Evolutionary conservation across 345 rosid genomes (phyloP).

Genomic region (Brassica cretica): DNA sequence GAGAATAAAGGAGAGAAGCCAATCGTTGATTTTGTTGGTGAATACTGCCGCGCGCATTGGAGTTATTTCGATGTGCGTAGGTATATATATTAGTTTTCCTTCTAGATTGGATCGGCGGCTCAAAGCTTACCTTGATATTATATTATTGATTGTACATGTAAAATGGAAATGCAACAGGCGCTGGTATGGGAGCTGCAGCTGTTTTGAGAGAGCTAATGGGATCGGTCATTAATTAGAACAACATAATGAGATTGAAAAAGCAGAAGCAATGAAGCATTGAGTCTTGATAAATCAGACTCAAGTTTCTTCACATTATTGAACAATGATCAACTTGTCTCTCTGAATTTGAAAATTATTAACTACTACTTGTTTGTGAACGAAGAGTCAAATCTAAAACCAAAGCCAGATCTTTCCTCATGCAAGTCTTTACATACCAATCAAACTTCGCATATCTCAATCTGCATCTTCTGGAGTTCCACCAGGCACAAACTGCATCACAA

Average conservation of each 20-base stretch:
- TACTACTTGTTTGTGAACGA: not conserved
- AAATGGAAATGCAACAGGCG: conserved; percentile 44
- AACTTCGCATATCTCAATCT: conserved; percentile 27
- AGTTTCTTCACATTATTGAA: conserved; percentile 18
- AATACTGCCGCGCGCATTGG: conserved; percentile 84
- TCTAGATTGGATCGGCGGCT: not conserved
- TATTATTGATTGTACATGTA: not conserved
- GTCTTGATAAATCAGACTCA: conserved; percentile 53
- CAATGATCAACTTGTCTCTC: not conserved
- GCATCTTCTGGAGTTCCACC: conserved; percentile 78
- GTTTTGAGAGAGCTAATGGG: conserved; percentile 79
- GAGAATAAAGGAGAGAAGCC: conserved; percentile 63
- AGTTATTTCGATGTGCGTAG: conserved; percentile 94
- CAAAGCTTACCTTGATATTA: not conserved
- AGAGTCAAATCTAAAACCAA: conserved; percentile 19
- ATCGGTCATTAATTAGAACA: conserved; percentile 43
- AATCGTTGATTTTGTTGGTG: conserved; percentile 63
- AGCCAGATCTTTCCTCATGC: conserved; percentile 16
- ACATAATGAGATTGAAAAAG: conserved; percentile 34
- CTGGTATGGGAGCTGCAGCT: conserved; percentile 92
- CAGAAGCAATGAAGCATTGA: conserved; percentile 2
- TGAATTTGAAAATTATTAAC: conserved; percentile 3
- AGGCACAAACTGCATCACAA: conserved; percentile 76
- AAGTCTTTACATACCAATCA: not conserved
- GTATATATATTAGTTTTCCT: conserved; percentile 28